Conservation (phyloP, 2,329 filamentous ascomycete genomes). For the Monilinia fructigena region DNA sequence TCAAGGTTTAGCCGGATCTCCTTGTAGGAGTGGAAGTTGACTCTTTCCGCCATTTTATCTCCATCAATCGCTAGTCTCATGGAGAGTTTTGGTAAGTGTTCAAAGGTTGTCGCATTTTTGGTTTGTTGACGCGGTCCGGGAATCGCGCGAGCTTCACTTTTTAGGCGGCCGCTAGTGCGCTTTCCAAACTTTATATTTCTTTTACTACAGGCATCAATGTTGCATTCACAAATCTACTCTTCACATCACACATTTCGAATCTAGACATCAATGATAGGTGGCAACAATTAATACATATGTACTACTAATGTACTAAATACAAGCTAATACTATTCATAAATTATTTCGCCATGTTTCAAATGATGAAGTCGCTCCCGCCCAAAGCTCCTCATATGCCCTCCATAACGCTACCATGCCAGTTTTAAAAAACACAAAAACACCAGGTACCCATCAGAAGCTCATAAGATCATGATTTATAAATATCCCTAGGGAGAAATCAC, state of each 20-base stretch:
- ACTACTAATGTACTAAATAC: constrained; percentile 14
- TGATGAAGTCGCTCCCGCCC: constrained; percentile 5
- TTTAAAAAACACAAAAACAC: constrained; percentile 8
- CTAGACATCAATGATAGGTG: background rate
- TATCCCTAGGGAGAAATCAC: background rate
- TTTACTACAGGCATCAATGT: no score
- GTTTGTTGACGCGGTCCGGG: constrained; percentile 26
- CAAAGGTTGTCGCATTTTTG: constrained; percentile 34
- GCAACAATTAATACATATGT: background rate
- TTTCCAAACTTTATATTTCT: constrained; percentile 14
- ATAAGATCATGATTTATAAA: constrained; percentile 7
- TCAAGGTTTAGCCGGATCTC: constrained; percentile 84
- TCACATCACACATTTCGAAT: background rate
- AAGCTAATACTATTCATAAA: constrained; percentile 3
- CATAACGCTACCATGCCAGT: constrained; percentile 20
- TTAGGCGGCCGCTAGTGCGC: constrained; percentile 27
- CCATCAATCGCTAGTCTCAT: constrained; percentile 49
- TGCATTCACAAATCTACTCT: no score
- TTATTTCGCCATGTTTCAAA: constrained; percentile 11
- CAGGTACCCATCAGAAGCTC: constrained; percentile 6
- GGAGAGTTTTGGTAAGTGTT: constrained; percentile 24
- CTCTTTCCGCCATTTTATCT: constrained; percentile 64
- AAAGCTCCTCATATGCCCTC: constrained; percentile 17
- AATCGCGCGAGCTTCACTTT: constrained; percentile 29
- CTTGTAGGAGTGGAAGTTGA: constrained; percentile 71